Evolutionary conservation across 2,329 filamentous ascomycete species (phyloP), one percentile per base, ranked within the genome.

Genomic region (Emergomyces orientalis): DNA sequence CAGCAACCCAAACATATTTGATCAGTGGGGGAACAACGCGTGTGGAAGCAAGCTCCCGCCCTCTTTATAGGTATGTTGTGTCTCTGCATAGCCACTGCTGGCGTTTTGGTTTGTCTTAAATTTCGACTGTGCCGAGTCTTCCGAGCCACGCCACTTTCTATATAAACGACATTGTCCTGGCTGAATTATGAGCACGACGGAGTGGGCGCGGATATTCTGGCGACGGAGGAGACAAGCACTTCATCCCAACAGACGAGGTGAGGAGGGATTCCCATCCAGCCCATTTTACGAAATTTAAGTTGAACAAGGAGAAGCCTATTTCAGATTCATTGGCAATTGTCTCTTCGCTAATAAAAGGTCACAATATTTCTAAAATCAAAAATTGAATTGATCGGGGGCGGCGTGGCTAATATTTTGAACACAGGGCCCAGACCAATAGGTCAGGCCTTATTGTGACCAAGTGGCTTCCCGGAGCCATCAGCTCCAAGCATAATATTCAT

Each of bases 401-500:
- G 32, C 3, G 32, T 3, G 6, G 45, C 22, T 49, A 27, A 49
- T 49, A 25, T 49, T 49, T 27, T 14, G 22, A 25, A 13, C 1
- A 27, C 3, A 27, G 11, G 22, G n/a, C 9, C 22, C 5, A 49
- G 22, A 25, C n/a, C 3, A 14, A 27, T 49, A 14, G 22, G 25
- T 14, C 45, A 5, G 9, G 22, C 11, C 22, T 11, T 2, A 27
- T 30, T 22, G 13, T 22, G 45, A 25, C 45, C n/a, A n/a, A n/a
- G 19, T 22, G 43, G 6, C 43, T 45, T 22, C 6, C 3, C 19
- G 19, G n/a, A 2, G 45, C 45, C 45, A 13, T 58, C 34, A 58
- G 30, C 56, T 45, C 56, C 56, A 55, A 4, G 51, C 51, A 55
- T 37, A 55, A 11, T 34, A 55, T 55, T 55, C 30, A 34, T 55